A percentile compares a stretch with the other conserved stretches of the same genome.
phyloP scores from a whole-genome alignment of 345 rosid genomes.

The Odontarrhena argentea region DNA sequence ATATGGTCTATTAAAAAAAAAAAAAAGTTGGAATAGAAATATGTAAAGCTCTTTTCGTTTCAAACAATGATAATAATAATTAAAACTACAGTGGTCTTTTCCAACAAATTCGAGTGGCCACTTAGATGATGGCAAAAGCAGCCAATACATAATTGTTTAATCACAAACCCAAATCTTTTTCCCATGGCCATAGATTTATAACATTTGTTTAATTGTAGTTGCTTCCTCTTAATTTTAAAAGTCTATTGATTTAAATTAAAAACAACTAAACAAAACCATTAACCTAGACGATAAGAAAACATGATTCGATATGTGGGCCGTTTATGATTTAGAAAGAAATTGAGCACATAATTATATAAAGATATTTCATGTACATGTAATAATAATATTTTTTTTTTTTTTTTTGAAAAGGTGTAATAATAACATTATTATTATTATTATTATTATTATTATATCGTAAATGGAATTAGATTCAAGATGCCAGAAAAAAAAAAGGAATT shows the following conservation, averaged over 20 bases:
- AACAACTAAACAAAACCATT: conserved; percentile 13
- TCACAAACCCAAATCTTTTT: conserved; percentile 25
- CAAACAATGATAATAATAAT: conserved; percentile 15
- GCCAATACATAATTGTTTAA: conserved; percentile 26
- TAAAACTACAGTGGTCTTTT: conserved; percentile 39
- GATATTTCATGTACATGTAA: conserved; percentile 22
- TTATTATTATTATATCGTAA: conserved; percentile 1
- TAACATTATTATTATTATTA: too few species aligned
- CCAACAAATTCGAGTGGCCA: conserved; percentile 47
- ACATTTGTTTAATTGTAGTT: conserved; percentile 25
- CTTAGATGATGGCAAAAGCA: conserved; percentile 37
- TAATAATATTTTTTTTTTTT: too few species aligned
- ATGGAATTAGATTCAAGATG: conserved; percentile 33
- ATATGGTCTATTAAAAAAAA: conserved; percentile 8
- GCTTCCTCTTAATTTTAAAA: conserved; percentile 27
- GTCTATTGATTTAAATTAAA: conserved; percentile 1
- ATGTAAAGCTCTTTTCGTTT: conserved; percentile 29
- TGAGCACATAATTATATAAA: conserved; percentile 15
- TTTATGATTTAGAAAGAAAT: conserved; percentile 4
- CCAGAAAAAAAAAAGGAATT: conserved; percentile 25
- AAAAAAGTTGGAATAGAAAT: conserved; percentile 26
- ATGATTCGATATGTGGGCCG: conserved; percentile 44
- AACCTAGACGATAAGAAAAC: conserved; percentile 39
- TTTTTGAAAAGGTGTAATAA: too few species aligned
- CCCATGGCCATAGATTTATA: conserved; percentile 30